Base-by-base conservation (phyloP, 495 filamentous ascomycete species). In the Penicillium subrubescens region DNA sequence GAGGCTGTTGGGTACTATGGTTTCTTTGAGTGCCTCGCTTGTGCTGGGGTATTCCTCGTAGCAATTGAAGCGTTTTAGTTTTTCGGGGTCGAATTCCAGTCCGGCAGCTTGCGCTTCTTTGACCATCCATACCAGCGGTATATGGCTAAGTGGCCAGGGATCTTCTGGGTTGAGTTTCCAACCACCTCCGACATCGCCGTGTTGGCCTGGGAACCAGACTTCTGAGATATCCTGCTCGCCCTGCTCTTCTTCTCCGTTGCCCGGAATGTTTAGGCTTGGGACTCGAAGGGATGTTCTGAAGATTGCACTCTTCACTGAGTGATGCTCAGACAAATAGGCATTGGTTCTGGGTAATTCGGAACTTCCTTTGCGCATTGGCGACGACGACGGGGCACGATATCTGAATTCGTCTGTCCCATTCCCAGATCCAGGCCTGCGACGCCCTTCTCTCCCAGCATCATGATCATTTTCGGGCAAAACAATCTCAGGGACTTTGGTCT, bases 171-270 rank as follows among this genome's bases (percentile, higher is more conserved):
- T 67, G 10, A 89, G 74, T 56, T 87, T 85, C 92, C 91, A 95
- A 0, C 92, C 92, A 15, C 92, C 92, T 5, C 92, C 92, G 29
- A 94, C 84, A 67, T 94, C 92, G 6, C 84, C 90, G 67, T 94
- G 92, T 25, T 86, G 85, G n/a, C 91, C 91, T 0, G 89, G 79
- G 67, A 93, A 93, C 90, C 91, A 94, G 8, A 93, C 82, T 62
- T 92, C 89, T 64, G 90, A 82, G 54, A 93, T 88, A 69, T 93
- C 89, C 66, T 92, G 89, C 53, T 88, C 87, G 37, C 86, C 86
- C 41, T 83, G 74, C 4, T 82, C 75, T n/a, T 65, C 65, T 19
- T 64, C 64, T 10, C 54, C 57, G 19, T 53, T 21, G n/a, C 35
- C 59, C 0, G 62, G 65, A 48, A 57, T 64, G 2, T 58, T 39